Base-by-base conservation (phyloP, 2,329 filamentous ascomycete genomes). In the Rutstroemia sp. region DNA sequence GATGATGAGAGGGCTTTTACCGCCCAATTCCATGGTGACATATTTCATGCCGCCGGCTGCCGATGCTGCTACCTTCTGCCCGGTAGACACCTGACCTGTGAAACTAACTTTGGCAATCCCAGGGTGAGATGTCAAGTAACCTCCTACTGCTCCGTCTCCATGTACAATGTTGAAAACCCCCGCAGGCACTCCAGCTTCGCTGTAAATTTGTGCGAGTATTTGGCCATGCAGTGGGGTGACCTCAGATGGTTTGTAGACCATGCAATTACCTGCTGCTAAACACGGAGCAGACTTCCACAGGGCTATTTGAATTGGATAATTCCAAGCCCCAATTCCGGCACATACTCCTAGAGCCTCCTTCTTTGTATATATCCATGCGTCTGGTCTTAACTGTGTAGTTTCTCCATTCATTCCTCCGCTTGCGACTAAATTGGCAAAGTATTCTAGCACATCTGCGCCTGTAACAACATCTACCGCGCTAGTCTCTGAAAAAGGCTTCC, bases 181-280 rank as follows among this genome's bases (percentile, higher is more conserved):
- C 0, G 85, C 78, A 1, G 90, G 90, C 1, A 95, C 71, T 39
- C 90, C 90, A 9, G 90, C 90, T 71, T 92, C 86, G 52, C 80
- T 78, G 71, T 89, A 92, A 62, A 95, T 80, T 63, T 87, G 77
- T 9, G 90, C 90, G 1, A 95, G 79, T 16, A 83, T 79, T 59
- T 89, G 81, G 34, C 81, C 89, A 67, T 95, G 90, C n/a, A 95
- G 77, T 5, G 89, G 88, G 0, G 90, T 95, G 70, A 88, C 87
- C 75, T 95, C 90, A 63, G 87, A 92, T 7, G 90, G 88, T 73
- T 95, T 95, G 75, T 95, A 95, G 46, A 95, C 82, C 87, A 95
- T 92, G 68, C 86, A 89, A 73, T 95, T 95, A 19, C 90, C 90
- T 1, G 90, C 90, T 3, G 90, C 89, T 14, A 95, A 78, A 65